Evolutionary conservation across 2,329 filamentous ascomycete species (phyloP), one percentile per base, ranked within the genome.

Genomic region (Raffaelea albimanens): DNA sequence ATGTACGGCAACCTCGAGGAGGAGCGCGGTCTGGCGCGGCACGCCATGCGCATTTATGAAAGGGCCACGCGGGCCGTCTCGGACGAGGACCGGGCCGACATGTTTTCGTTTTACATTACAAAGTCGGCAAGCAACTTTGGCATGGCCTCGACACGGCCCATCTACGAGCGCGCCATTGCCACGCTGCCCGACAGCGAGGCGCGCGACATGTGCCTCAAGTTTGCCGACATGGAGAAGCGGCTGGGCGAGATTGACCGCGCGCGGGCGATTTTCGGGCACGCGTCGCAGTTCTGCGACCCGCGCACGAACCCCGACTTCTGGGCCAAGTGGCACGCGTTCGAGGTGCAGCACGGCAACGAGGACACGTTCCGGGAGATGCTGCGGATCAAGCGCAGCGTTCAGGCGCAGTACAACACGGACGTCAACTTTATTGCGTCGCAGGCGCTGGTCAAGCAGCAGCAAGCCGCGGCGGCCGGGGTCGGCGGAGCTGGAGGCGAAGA

Each of bases 291-390:
- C 67, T 95, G 89, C 67, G 94, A 98, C 64, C 93, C 93, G 9
- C 77, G 94, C 46, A 95, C 88, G 14, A 89, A 87, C 56, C 83
- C 86, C 8, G 81, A 78, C 16, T 98, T 97, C 68, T 98, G 94
- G 94, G 76, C 82, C 57, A 94, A 91, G 63, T 98, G 93, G 93
- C 93, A 98, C 66, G 76, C 82, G 47, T 98, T 98, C 65, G 94
- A 98, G 67, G 89, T 97, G 20, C 86, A 94, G 63, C 93, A 98
- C 61, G 93, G 93, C 55, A 98, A 98, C 67, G 94, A 98, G 64
- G 93, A 98, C 64, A 98, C 94, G 0, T 98, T 94, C 75, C 96
- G 95, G 71, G 93, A 98, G 64, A 98, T 98, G 93, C 74, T 97
- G 53, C 83, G 93, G 25, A 89, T 98, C 72, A 98, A 97, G 75